Evolutionary conservation across 176 grass and related monocot genomes (phyloP).

Genomic region (Aegilops sharonensis): DNA sequence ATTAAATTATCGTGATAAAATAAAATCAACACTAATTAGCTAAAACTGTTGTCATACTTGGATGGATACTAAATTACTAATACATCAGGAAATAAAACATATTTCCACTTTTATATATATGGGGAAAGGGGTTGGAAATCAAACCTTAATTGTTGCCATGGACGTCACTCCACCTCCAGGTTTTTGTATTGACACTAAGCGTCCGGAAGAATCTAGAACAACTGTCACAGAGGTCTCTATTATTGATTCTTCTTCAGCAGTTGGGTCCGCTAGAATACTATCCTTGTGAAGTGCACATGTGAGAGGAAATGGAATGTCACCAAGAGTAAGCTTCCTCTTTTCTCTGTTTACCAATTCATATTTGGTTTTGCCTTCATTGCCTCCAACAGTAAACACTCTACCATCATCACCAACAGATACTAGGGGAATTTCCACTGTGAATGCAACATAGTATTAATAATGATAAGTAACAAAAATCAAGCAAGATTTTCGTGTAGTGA

Average conservation of each 20-base stretch:
- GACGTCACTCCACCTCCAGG: slow-evolving; percentile 58
- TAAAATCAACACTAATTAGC: not conserved
- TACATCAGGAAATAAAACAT: not conserved
- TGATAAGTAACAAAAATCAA: not conserved
- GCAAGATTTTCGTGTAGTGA: not conserved
- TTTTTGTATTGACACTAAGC: slow-evolving; percentile 73
- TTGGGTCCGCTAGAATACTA: slow-evolving; percentile 70
- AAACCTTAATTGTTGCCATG: slow-evolving; percentile 69
- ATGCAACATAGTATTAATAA: slow-evolving; percentile 16
- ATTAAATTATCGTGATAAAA: not conserved
- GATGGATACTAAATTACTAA: not conserved
- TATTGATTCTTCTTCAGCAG: slow-evolving; percentile 83
- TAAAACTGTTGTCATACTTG: not conserved
- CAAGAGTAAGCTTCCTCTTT: slow-evolving; percentile 73
- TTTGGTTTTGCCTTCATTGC: slow-evolving; percentile 60
- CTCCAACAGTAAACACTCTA: slow-evolving; percentile 69
- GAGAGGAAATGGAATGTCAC: slow-evolving; percentile 68
- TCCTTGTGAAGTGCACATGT: slow-evolving; percentile 74
- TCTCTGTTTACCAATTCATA: slow-evolving; percentile 88
- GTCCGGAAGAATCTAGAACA: slow-evolving; percentile 66
- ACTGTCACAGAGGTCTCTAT: slow-evolving; percentile 78
- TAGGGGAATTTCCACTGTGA: slow-evolving; percentile 84
- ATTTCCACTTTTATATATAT: not conserved
- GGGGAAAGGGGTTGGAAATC: slow-evolving; percentile 1
- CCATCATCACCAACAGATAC: slow-evolving; percentile 95